phyloP scores from a whole-genome alignment of 805 yeast species.

The Yamadazyma phyllophila region DNA sequence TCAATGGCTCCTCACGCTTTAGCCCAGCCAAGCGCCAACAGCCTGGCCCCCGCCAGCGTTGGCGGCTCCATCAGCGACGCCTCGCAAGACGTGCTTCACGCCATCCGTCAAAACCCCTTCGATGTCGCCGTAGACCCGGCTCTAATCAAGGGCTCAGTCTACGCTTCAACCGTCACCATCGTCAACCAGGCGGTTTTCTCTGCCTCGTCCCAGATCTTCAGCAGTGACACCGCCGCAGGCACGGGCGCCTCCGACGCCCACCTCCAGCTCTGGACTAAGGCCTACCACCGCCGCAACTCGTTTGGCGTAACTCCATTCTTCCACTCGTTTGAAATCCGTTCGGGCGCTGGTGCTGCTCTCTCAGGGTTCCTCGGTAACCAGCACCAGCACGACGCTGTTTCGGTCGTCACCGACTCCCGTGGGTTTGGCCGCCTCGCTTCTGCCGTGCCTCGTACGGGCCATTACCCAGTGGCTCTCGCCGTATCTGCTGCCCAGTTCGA shows the following conservation, averaged over 20 bases:
- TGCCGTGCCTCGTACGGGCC: constrained; percentile 52
- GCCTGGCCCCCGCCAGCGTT: constrained; percentile 3
- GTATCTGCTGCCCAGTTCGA: constrained; percentile 78
- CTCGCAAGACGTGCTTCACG: neutral
- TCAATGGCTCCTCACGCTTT: constrained; percentile 12
- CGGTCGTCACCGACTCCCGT: constrained; percentile 61
- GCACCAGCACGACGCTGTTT: constrained; percentile 34
- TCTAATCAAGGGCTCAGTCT: constrained; percentile 44
- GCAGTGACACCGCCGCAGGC: constrained; percentile 67
- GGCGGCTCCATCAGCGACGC: constrained; percentile 5
- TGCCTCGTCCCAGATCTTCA: constrained; percentile 54
- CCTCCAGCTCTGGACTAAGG: constrained; percentile 57
- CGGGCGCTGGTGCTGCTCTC: constrained; percentile 80
- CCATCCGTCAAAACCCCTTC: constrained; percentile 42
- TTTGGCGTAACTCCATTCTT: constrained; percentile 59
- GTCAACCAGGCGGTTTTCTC: constrained; percentile 55
- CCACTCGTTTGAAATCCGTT: constrained; percentile 64
- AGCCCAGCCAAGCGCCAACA: constrained; percentile 4
- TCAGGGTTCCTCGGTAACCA: constrained; percentile 56
- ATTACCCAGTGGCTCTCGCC: constrained; percentile 60
- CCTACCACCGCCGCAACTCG: constrained; percentile 49
- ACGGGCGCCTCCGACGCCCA: constrained; percentile 59
- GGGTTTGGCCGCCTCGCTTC: constrained; percentile 49
- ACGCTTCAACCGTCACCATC: constrained; percentile 55
- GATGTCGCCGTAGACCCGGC: constrained; percentile 60